A percentile compares a stretch with the other conserved stretches of the same genome.
phyloP scores from a whole-genome alignment of 2,329 filamentous ascomycete genomes.

The Aspergillus pseudoterreus region DNA sequence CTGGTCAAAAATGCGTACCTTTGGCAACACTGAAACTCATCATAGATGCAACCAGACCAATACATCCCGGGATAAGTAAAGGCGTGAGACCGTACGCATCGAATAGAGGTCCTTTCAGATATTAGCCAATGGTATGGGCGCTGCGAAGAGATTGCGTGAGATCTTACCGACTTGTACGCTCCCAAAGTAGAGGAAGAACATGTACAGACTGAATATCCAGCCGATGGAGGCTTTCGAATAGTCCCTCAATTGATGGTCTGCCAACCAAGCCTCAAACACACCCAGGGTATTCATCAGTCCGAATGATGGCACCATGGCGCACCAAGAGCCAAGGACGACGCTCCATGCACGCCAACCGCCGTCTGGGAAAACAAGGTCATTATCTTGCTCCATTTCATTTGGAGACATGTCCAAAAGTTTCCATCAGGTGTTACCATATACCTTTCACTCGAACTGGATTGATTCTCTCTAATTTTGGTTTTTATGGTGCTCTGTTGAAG shows the following conservation, averaged over 20 bases:
- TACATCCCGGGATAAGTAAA: constrained; percentile 26
- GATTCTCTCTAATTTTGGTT: too few relatives aligned
- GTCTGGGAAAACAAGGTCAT: too few relatives aligned
- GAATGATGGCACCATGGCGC: constrained; percentile 31
- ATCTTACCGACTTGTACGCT: constrained; percentile 28
- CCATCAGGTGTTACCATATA: too few relatives aligned
- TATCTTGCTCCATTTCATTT: too few relatives aligned
- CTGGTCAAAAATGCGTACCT: constrained; percentile 2
- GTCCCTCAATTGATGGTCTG: constrained; percentile 24
- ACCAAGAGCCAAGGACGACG: constrained; percentile 36
- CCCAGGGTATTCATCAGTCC: constrained; percentile 32
- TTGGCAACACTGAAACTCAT: constrained; percentile 10
- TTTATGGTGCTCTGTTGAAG: too few relatives aligned
- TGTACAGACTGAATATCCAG: constrained; percentile 34
- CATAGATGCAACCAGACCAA: constrained; percentile 15
- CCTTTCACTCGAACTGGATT: too few relatives aligned
- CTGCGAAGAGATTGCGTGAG: neutral
- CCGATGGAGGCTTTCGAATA: constrained; percentile 27
- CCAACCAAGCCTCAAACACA: constrained; percentile 29
- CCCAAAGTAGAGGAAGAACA: constrained; percentile 31
- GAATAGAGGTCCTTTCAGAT: constrained; percentile 27
- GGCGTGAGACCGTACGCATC: constrained; percentile 27
- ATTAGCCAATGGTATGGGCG: neutral
- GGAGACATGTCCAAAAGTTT: too few relatives aligned
- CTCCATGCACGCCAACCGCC: constrained; percentile 29